Evolutionary conservation across 2,329 filamentous ascomycete species (phyloP).

Genomic region (Tolypocladium capitatum): DNA sequence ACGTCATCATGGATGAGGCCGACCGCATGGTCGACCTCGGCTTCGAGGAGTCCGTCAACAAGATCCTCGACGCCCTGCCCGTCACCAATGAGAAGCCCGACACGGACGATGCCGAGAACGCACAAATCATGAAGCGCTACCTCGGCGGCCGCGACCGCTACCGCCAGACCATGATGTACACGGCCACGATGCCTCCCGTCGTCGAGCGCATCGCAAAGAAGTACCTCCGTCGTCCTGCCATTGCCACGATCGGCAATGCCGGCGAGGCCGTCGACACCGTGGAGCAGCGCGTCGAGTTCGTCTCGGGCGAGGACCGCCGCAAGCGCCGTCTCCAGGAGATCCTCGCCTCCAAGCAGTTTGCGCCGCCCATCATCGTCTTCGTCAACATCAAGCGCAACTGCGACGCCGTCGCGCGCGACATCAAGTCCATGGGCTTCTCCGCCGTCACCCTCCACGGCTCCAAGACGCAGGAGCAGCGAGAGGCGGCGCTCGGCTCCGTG

Average conservation of each 20-base stretch:
- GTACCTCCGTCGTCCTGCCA: slow-evolving; percentile 84
- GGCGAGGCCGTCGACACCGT: slow-evolving; percentile 97
- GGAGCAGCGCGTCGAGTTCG: slow-evolving; percentile 89
- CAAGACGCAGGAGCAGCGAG: slow-evolving; percentile 96
- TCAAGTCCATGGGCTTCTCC: slow-evolving; percentile 86
- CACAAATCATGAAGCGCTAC: slow-evolving; percentile 69
- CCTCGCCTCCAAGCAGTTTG: slow-evolving; percentile 65
- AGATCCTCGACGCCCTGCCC: slow-evolving; percentile 88
- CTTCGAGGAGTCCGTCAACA: slow-evolving; percentile 95
- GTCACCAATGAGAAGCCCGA: slow-evolving; percentile 93
- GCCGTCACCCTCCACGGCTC: slow-evolving; percentile 84
- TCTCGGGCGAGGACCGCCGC: slow-evolving; percentile 82
- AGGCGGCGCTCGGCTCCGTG: slow-evolving; percentile 77
- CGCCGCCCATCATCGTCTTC: slow-evolving; percentile 91
- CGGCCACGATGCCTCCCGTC: slow-evolving; percentile 86
- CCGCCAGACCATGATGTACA: slow-evolving; percentile 99
- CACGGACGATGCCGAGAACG: slow-evolving; percentile 78
- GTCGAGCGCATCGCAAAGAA: slow-evolving; percentile 96
- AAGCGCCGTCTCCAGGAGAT: slow-evolving; percentile 95
- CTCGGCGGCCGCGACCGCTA: slow-evolving; percentile 67
- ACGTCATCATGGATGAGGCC: slow-evolving; percentile 98
- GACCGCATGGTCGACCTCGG: slow-evolving; percentile 98
- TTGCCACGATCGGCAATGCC: slow-evolving; percentile 84
- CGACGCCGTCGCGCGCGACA: slow-evolving; percentile 85
- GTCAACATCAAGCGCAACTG: slow-evolving; percentile 99